These are phyloP conservation scores for Moniliophthora roreri DNA, from an alignment of 1,284 basidiomycete genomes.

Conservation along the genomic window DNA sequence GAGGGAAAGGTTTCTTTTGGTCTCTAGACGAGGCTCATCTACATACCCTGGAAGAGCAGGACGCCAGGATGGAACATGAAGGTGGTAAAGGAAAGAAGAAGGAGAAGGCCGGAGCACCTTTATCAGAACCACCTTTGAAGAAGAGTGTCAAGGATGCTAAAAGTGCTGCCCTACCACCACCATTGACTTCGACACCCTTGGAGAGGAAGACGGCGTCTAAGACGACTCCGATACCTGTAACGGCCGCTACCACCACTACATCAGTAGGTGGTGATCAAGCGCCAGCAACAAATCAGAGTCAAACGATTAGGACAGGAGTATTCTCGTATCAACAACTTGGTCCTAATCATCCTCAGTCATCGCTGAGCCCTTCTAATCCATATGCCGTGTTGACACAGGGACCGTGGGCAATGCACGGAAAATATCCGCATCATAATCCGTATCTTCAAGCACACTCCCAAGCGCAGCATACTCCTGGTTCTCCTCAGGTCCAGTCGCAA, in stretches of 20 bases:
- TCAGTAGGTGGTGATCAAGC: slow-evolving; percentile 11
- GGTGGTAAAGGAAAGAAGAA: slow-evolving; percentile 39
- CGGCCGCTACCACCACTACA: slow-evolving; percentile 9
- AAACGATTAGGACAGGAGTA: slow-evolving; percentile 15
- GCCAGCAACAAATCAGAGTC: background rate
- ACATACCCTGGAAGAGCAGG: slow-evolving; percentile 67
- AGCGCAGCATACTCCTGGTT: slow-evolving; percentile 26
- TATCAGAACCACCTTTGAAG: slow-evolving; percentile 62
- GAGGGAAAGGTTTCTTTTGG: slow-evolving; percentile 90
- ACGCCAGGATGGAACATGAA: slow-evolving; percentile 45
- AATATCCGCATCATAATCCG: slow-evolving; percentile 10
- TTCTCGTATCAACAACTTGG: slow-evolving; percentile 35
- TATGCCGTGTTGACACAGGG: slow-evolving; percentile 30
- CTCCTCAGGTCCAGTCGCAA: slow-evolving; percentile 11
- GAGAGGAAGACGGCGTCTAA: slow-evolving; percentile 28
- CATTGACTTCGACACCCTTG: slow-evolving; percentile 61
- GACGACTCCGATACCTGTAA: slow-evolving; percentile 2
- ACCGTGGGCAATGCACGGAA: slow-evolving; percentile 13
- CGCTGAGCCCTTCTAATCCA: slow-evolving; percentile 35
- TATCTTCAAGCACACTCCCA: slow-evolving; percentile 10
- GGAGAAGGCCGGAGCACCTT: slow-evolving; percentile 48
- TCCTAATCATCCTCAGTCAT: slow-evolving; percentile 21
- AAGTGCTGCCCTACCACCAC: slow-evolving; percentile 59
- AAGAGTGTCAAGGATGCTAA: slow-evolving; percentile 61
- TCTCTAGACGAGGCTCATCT: slow-evolving; percentile 76